Conservation (phyloP, 495 filamentous ascomycete species). For the Aspergillus sparsus region DNA sequence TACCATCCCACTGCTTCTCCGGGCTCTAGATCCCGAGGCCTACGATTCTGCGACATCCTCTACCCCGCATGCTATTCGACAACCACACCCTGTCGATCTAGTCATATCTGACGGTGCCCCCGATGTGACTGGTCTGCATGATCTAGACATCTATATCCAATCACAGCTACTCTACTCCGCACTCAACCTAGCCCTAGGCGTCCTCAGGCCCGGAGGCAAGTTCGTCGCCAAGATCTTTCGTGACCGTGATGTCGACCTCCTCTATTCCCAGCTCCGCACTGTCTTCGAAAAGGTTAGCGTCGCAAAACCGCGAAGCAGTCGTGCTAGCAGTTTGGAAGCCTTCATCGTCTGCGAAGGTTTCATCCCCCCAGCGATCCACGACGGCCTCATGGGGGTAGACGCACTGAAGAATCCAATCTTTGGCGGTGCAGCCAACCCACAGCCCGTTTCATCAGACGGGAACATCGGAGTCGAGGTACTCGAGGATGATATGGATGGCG, state of each 20-base stretch:
- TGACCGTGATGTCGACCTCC: constrained; percentile 85
- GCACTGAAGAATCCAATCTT: constrained; percentile 51
- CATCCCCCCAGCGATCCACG: constrained; percentile 48
- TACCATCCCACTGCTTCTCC: constrained; percentile 83
- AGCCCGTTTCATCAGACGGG: constrained; percentile 52
- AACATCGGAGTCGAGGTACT: constrained; percentile 62
- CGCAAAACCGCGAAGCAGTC: constrained; percentile 87
- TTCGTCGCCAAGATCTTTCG: constrained; percentile 99
- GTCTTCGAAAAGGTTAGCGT: constrained; percentile 87
- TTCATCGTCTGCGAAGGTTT: constrained; percentile 96
- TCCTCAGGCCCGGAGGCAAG: constrained; percentile 87
- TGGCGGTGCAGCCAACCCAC: constrained; percentile 40
- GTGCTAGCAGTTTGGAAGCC: constrained; percentile 93
- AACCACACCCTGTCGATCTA: constrained; percentile 77
- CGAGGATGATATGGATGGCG: constrained; percentile 45
- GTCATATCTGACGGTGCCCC: constrained; percentile 95
- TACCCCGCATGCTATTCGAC: constrained; percentile 43
- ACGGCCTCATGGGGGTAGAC: constrained; percentile 37
- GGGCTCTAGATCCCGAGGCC: constrained; percentile 77
- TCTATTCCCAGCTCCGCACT: constrained; percentile 87
- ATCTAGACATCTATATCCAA: constrained; percentile 97
- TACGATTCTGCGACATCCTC: constrained; percentile 54
- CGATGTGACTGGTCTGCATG: constrained; percentile 94
- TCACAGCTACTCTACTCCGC: constrained; percentile 92
- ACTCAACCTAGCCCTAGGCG: constrained; percentile 86